Evolutionary conservation across 2,329 filamentous ascomycete species (phyloP), one percentile per base, ranked within the genome.

Genomic region (Aspergillus sp.): DNA sequence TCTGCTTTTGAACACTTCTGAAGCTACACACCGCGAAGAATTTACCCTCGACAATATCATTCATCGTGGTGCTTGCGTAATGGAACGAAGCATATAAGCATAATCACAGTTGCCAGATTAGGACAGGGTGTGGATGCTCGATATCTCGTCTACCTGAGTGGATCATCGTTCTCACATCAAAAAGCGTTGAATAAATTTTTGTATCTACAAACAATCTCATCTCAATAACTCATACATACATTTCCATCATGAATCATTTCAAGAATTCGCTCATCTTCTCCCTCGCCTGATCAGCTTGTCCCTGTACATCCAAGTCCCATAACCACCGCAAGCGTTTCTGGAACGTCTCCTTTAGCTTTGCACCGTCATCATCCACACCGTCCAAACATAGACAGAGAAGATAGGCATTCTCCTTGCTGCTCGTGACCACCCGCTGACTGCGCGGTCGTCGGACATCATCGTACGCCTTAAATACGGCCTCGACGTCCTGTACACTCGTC

Each of bases 381-480:
- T 69, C 63, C 29, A 68, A 26, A 11, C 66, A 65, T 31, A 75
- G 57, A 36, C 68, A 71, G 3, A 72, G 57, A 3, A 77, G 56
- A 49, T 70, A 61, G 0, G 69, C 81, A 18, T 76, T 76, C 16
- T 82, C 73, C 47, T 75, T 75, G 57, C 83, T 85, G 53, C 78
- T 85, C 5, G 75, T 71, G 0, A 85, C 82, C 0, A 85, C 69
- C 68, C 77, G 78, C 59, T 84, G 81, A 9, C 77, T 79, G 9
- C 84, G 71, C 10, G 80, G 76, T 3, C 83, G 73, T 0, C 85
- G 74, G 3, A 80, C 72, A 10, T 69, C 71, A 62, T 87, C 83
- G 49, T 83, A 87, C 0, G 78, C 79, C n/a, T 73, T 72, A 50
- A 87, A 85, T 0, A 76, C 84, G 0, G 73, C 74, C 6, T 77